Percentiles rank a stretch among this genome's conserved stretches.
Conservation (phyloP, 1,284 basidiomycete genomes). For the Rhodofomes roseus region DNA sequence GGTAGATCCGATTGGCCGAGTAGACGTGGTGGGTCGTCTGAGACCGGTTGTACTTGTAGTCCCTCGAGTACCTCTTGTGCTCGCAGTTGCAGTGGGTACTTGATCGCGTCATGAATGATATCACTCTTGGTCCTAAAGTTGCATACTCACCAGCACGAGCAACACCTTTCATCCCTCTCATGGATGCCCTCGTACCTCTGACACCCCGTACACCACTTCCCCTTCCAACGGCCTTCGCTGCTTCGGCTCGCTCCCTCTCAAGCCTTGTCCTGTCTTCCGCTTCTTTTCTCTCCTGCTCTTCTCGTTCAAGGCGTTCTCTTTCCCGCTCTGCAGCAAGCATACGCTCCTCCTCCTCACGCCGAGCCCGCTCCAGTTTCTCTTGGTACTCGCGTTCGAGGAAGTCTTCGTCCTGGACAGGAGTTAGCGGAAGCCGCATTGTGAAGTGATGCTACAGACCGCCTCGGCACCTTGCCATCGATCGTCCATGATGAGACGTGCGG, state of each 20-base stretch:
- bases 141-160: constrained; percentile 8
- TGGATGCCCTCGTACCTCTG: constrained; percentile 35
- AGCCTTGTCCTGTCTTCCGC: constrained; percentile 43
- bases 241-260: constrained; percentile 22
- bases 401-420: constrained; percentile 52
- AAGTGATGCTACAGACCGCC: constrained; percentile 40
- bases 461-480: constrained; percentile 71
- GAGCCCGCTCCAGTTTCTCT: constrained; percentile 42
- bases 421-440: background rate
- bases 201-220: constrained; percentile 35
- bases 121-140: background rate
- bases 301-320: constrained; percentile 43
- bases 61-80: background rate
- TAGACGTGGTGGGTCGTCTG: constrained; percentile 1
- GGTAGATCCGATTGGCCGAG: background rate
- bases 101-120: background rate
- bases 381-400: constrained; percentile 44
- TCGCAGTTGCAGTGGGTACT: background rate
- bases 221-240: constrained; percentile 14
- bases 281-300: constrained; percentile 47
- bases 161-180: constrained; percentile 24
- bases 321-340: constrained; percentile 45
- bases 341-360: constrained; percentile 48
- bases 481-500: constrained; percentile 65
- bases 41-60: background rate